Evolutionary conservation across 208 protist species (phyloP), one percentile per base, ranked within the genome.

Genomic region (Acanthamoeba royreba): DNA sequence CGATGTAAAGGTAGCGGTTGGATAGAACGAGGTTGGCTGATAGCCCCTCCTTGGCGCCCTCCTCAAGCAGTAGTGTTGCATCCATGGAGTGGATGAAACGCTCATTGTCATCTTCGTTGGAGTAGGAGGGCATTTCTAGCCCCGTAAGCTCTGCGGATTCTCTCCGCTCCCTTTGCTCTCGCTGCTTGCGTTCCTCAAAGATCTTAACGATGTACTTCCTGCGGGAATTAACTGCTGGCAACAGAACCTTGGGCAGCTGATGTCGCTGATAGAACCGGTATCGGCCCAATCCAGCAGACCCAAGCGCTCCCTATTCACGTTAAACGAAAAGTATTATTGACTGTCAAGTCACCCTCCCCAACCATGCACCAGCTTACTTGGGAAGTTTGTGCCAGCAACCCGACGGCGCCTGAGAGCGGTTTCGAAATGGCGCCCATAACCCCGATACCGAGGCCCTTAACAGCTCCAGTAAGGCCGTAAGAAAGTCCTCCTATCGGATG

Each of bases 391-490:
- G 81, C 81, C 38, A 89, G 81, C 33, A 89, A 49, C 15, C 81
- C 81, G 13, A 89, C 81, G 38, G 81, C 81, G 2, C 81, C 81
- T 9, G 81, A 89, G 19, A 89, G 81, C 46, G 81, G 81, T 49
- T 89, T 89, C n/a, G 81, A 89, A 28, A 89, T 89, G 53, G 81
- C 81, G 13, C 81, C 81, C 81, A 89, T 58, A 11, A 89, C 81
- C 47, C 81, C 81, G 13, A 69, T 89, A 28, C 81, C 81, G 19
- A 89, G 38, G 19, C 81, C 81, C 81, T 63, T 58, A 2, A 89
- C 81, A 11, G 81, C 81, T 40, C 81, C 81, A 8, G 52, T 89
- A 0, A 89, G 81, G 46, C 81, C 81, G 28, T 89, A 31, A 25
- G 81, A 89, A 22, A 89, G 81, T 19, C 81, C 81, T 1, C 47